Evolutionary conservation across 1,284 basidiomycete genomes (phyloP).

Genomic region (Cutaneotrichosporon dermatis): DNA sequence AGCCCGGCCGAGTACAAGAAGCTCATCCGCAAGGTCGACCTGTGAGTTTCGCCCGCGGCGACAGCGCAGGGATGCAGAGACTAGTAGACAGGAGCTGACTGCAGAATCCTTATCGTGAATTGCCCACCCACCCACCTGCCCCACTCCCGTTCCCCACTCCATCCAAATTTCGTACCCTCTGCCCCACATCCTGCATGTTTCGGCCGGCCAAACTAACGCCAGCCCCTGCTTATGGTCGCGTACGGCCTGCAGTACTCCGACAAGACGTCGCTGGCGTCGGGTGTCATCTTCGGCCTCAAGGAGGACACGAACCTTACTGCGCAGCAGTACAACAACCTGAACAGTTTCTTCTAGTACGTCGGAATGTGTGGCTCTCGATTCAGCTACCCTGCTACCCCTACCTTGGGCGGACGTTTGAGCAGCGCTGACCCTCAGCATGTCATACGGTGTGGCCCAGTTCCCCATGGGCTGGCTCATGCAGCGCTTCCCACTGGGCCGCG

Average conservation of each 20-base stretch:
- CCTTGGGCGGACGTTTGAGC: too few relatives aligned
- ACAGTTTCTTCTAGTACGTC: constrained; percentile 19
- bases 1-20: constrained; percentile 13
- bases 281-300: constrained; percentile 23
- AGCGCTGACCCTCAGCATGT: constrained; percentile 8
- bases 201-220: neutral
- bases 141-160: neutral
- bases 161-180: too few relatives aligned
- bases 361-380: neutral
- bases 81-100: neutral
- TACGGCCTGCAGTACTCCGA: constrained; percentile 18
- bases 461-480: constrained; percentile 30
- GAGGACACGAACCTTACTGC: constrained; percentile 20
- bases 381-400: too few relatives aligned
- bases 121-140: too few relatives aligned
- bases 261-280: constrained; percentile 21
- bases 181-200: neutral
- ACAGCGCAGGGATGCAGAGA: too few relatives aligned
- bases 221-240: constrained; percentile 15
- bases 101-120: constrained; percentile 15
- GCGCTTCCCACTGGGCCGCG: constrained; percentile 26
- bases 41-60: neutral
- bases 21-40: constrained; percentile 18
- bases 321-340: constrained; percentile 22
- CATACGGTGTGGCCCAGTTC: constrained; percentile 11